Evolutionary conservation across 2,329 filamentous ascomycete genomes (phyloP).

Genomic region (Nannizzia gypsea): DNA sequence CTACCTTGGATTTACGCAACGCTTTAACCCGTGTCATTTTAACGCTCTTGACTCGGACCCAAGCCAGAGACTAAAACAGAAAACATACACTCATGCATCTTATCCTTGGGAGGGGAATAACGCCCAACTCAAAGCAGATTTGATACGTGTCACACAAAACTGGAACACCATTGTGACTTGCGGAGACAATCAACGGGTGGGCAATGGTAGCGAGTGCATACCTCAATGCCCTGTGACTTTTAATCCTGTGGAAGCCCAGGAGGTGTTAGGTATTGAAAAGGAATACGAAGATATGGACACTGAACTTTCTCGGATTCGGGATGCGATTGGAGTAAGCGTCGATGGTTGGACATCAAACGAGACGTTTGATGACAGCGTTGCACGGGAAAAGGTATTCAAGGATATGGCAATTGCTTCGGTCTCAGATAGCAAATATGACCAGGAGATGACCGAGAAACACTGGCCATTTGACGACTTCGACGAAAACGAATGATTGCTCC

Average conservation of each 20-base stretch:
- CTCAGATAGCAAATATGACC: neutral
- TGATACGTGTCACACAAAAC: neutral
- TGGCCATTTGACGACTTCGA: conserved; percentile 9
- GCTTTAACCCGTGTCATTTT: neutral
- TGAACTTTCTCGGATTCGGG: neutral
- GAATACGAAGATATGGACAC: conserved; percentile 1
- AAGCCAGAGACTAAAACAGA: neutral
- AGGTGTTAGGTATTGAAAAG: neutral
- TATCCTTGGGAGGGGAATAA: neutral
- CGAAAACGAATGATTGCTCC: conserved; percentile 5
- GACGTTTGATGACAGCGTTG: neutral
- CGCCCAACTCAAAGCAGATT: neutral
- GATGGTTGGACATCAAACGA: neutral
- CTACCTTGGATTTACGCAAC: neutral
- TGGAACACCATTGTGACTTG: neutral
- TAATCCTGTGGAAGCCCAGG: neutral
- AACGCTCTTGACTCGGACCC: neutral
- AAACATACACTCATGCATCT: neutral
- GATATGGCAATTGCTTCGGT: neutral
- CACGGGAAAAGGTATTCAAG: neutral
- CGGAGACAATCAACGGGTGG: neutral
- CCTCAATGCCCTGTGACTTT: conserved; percentile 4
- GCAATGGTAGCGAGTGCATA: neutral
- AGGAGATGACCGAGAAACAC: conserved; percentile 8
- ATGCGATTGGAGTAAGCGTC: neutral